phyloP scores from a whole-genome alignment of 1,284 basidiomycete species.

The Microbotryomycetes sp. region DNA sequence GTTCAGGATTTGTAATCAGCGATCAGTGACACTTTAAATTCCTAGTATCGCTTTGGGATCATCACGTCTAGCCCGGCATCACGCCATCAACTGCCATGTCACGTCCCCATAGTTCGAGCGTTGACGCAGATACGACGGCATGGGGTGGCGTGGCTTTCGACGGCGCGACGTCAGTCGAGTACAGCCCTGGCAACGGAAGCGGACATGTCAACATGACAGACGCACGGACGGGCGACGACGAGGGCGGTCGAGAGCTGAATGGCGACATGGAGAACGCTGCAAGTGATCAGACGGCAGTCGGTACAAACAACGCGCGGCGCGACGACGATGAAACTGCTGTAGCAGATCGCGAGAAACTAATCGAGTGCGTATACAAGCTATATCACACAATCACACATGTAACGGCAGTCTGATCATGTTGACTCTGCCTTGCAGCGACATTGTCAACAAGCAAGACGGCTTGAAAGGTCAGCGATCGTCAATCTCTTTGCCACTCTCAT shows the following conservation, averaged over 20 bases:
- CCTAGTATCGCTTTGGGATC: no score
- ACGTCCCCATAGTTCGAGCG: background rate
- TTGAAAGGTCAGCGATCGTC: conserved; percentile 19
- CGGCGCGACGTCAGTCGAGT: background rate
- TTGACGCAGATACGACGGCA: background rate
- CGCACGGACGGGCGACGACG: no score
- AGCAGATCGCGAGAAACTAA: conserved; percentile 18
- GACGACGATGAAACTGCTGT: conserved; percentile 9
- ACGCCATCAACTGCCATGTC: background rate
- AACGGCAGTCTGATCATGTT: no score
- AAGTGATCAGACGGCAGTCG: no score
- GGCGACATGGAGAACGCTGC: no score
- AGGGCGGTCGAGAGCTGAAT: no score
- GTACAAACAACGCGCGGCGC: background rate
- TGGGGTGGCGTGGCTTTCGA: background rate
- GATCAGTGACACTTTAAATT: no score
- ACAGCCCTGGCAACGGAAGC: background rate
- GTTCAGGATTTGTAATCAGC: no score
- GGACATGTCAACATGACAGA: background rate
- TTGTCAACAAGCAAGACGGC: conserved; percentile 20
- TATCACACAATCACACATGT: no score
- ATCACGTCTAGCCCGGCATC: background rate
- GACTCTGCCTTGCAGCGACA: conserved; percentile 10
- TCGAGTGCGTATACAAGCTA: background rate
- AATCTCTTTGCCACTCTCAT: no score